These are phyloP conservation scores for Backusella tarrabulga DNA, from an alignment of 192 early-diverging fungal genomes.

Conservation along the genomic window DNA sequence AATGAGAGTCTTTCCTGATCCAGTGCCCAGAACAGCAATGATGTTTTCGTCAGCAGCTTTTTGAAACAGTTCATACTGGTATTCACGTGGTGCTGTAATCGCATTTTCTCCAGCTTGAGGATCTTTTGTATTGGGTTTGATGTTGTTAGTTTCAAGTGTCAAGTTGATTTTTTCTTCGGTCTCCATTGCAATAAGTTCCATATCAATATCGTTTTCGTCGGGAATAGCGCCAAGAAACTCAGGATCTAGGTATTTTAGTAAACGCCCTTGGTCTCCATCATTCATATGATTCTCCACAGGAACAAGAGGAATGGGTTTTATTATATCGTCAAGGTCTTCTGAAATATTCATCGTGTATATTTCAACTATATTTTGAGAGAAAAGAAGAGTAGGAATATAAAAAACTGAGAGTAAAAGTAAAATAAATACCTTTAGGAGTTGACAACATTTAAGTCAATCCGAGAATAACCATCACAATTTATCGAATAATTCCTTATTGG, in stretches of 20 bases:
- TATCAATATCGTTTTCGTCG: background rate
- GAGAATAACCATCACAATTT: no score
- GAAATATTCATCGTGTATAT: background rate
- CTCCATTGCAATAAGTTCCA: background rate
- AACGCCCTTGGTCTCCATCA: background rate
- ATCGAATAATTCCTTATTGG: no score
- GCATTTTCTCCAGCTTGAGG: background rate
- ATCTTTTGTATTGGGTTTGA: background rate
- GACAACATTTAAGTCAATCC: background rate
- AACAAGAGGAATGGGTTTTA: background rate
- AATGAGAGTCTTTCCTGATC: conserved; percentile 92
- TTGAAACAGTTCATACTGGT: conserved; percentile 76
- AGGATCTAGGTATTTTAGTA: background rate
- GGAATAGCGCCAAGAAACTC: background rate
- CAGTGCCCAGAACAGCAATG: conserved; percentile 90
- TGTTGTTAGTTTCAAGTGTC: background rate
- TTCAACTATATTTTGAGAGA: background rate
- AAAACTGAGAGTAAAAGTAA: no score
- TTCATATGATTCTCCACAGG: conserved; percentile 14
- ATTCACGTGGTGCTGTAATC: conserved; percentile 61
- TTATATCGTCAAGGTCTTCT: background rate
- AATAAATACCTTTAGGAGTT: background rate
- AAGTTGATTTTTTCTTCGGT: background rate
- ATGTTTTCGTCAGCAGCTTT: conserved; percentile 70
- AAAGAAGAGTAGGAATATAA: background rate